Evolutionary conservation across 768 basidiomycete genomes (phyloP).

Genomic region (Paxillus involutus): DNA sequence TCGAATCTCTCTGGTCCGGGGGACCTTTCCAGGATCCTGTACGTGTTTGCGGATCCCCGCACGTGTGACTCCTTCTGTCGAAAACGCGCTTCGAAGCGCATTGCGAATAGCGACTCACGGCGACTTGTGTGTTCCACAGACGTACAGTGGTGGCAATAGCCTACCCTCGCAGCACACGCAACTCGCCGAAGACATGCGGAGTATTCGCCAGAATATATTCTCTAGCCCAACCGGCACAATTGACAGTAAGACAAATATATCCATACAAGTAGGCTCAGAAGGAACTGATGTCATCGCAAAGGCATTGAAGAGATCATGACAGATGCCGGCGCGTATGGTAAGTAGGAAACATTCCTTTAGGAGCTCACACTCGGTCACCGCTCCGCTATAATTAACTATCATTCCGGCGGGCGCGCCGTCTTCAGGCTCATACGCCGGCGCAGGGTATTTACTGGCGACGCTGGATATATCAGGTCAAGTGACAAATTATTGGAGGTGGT

Average conservation of each 20-base stretch:
- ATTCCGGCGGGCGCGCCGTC: conserved; percentile 2
- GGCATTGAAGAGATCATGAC: conserved; percentile 55
- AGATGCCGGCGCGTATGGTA: conserved; percentile 62
- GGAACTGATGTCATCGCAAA: conserved; percentile 23
- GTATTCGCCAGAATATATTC: conserved; percentile 58
- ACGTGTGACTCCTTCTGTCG: not conserved
- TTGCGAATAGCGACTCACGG: not conserved
- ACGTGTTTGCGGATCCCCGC: conserved; percentile 16
- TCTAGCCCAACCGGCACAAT: conserved; percentile 58
- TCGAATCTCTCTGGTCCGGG: conserved; percentile 76
- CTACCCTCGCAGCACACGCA: conserved; percentile 40
- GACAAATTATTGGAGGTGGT: conserved; percentile 58
- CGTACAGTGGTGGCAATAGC: conserved; percentile 74
- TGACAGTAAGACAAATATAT: conserved; percentile 36
- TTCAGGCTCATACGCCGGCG: conserved; percentile 66
- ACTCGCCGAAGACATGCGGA: conserved; percentile 50
- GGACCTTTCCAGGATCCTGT: conserved; percentile 70
- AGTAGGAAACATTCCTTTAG: conserved; percentile 2
- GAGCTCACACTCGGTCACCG: not conserved
- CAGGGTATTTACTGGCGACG: conserved; percentile 58
- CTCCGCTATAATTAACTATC: not conserved
- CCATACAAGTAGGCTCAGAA: not conserved
- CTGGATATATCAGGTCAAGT: conserved; percentile 37
- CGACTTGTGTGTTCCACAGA: conserved; percentile 21
- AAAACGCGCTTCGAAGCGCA: not conserved